A percentile compares a stretch with the other conserved stretches of the same genome.
These are phyloP conservation scores for Nadsonia fulvescens DNA, from an alignment of 805 yeast species.

Conservation along the genomic window DNA sequence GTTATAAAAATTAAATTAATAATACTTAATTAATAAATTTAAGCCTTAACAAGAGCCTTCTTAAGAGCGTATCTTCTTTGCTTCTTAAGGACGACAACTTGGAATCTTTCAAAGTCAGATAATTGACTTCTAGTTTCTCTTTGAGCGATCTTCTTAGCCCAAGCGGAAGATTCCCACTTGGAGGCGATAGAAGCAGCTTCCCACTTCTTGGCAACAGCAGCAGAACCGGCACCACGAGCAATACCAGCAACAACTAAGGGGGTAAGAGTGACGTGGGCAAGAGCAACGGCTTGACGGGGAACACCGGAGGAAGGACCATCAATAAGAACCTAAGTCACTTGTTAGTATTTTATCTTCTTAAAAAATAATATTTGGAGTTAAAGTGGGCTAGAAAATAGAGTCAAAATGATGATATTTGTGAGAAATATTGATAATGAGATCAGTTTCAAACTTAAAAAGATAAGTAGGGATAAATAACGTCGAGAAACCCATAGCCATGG, in stretches of 20 bases:
- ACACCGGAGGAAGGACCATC: constrained; percentile 89
- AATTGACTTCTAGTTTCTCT: constrained; percentile 85
- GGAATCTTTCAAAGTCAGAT: constrained; percentile 98
- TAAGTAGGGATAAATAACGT: too few species aligned
- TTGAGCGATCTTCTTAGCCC: constrained; percentile 98
- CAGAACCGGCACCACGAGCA: constrained; percentile 90
- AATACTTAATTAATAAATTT: too few species aligned
- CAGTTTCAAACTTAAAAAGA: too few species aligned
- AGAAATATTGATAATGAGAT: too few species aligned
- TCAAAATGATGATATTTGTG: too few species aligned
- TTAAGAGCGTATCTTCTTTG: constrained; percentile 90
- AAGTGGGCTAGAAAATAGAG: too few species aligned
- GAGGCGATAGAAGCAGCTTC: constrained; percentile 70
- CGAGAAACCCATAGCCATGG: too few species aligned
- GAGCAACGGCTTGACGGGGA: constrained; percentile 79
- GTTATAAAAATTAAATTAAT: too few species aligned
- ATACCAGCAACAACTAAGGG: constrained; percentile 70
- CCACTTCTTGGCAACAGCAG: constrained; percentile 82
- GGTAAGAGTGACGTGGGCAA: constrained; percentile 82
- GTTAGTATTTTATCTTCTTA: too few species aligned
- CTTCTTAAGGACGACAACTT: constrained; percentile 92
- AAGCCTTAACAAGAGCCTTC: constrained; percentile 80
- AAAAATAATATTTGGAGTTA: too few species aligned
- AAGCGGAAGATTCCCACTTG: constrained; percentile 84
- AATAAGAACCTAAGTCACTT: too few species aligned